These are phyloP conservation scores for Penicillium sp. DNA, from an alignment of 2,329 filamentous ascomycete genomes.

Conservation along the genomic window DNA sequence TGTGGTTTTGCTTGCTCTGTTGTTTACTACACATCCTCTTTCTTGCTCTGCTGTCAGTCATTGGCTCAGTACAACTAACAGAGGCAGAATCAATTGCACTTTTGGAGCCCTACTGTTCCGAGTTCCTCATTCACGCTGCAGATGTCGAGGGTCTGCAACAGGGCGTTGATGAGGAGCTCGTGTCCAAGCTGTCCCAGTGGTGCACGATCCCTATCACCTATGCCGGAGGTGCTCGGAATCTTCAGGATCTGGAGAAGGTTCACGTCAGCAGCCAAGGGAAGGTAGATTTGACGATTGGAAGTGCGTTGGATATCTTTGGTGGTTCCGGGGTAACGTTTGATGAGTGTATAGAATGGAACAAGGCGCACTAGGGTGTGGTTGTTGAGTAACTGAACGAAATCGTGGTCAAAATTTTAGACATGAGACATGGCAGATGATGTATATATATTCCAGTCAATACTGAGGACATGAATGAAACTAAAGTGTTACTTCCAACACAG, in stretches of 20 bases:
- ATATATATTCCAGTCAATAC: too few species aligned
- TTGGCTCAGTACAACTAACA: too few species aligned
- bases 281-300: conserved; percentile 91
- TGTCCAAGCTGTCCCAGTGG: conserved; percentile 69
- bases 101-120: conserved; percentile 84
- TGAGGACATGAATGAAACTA: too few species aligned
- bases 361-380: conserved; percentile 31
- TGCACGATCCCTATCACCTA: conserved; percentile 91
- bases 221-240: conserved; percentile 76
- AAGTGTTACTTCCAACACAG: too few species aligned
- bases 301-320: conserved; percentile 90
- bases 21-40: too few species aligned
- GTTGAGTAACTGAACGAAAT: too few species aligned
- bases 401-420: too few species aligned
- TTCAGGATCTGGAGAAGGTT: conserved; percentile 75
- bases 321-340: conserved; percentile 76
- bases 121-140: conserved; percentile 93
- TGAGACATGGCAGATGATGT: too few species aligned
- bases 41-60: too few species aligned
- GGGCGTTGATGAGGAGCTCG: conserved; percentile 80
- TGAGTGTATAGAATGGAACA: conserved; percentile 85
- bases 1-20: too few species aligned
- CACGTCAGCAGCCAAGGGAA: conserved; percentile 67
- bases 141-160: conserved; percentile 90
- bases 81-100: conserved; percentile 66